phyloP scores from a whole-genome alignment of 192 early-diverging fungal genomes.

The Allomyces arbusculus region DNA sequence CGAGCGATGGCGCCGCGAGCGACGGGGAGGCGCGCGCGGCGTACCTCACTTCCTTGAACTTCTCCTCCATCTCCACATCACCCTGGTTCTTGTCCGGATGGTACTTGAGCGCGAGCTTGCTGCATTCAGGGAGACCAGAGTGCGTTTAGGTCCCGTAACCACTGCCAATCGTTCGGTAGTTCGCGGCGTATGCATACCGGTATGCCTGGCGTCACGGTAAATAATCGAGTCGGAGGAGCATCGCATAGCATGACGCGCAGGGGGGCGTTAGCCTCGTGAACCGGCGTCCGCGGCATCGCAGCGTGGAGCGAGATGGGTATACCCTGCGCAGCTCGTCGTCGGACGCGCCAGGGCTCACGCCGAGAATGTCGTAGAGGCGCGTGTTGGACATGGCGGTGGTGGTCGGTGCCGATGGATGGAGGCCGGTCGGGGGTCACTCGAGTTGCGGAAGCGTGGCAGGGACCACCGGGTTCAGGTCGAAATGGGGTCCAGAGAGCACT shows the following conservation, averaged over 20 bases:
- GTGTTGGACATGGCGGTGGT: slow-evolving; percentile 1
- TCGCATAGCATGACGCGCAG: not conserved
- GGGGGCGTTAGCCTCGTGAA: not conserved
- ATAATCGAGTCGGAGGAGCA: not conserved
- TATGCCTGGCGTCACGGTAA: not conserved
- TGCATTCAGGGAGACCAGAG: not conserved
- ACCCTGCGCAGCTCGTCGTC: slow-evolving; percentile 28
- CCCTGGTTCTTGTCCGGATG: slow-evolving; percentile 65
- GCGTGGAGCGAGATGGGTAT: not conserved
- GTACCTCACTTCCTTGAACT: slow-evolving; percentile 71
- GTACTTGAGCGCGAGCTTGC: slow-evolving; percentile 29
- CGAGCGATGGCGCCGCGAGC: too few relatives aligned
- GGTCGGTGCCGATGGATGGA: too few relatives aligned
- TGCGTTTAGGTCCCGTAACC: too few relatives aligned
- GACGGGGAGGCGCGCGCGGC: not conserved
- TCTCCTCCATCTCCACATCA: slow-evolving; percentile 31
- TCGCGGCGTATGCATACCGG: not conserved
- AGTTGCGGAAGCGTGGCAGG: too few relatives aligned
- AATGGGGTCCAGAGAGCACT: too few relatives aligned
- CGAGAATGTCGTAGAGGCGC: slow-evolving; percentile 15
- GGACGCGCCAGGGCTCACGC: slow-evolving; percentile 20
- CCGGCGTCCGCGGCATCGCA: not conserved
- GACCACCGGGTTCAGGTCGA: too few relatives aligned
- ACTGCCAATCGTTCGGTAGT: too few relatives aligned
- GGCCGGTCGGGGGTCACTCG: too few relatives aligned